Evolutionary conservation across 208 protist species (phyloP).

Genomic region (Wallacemonas sp.): DNA sequence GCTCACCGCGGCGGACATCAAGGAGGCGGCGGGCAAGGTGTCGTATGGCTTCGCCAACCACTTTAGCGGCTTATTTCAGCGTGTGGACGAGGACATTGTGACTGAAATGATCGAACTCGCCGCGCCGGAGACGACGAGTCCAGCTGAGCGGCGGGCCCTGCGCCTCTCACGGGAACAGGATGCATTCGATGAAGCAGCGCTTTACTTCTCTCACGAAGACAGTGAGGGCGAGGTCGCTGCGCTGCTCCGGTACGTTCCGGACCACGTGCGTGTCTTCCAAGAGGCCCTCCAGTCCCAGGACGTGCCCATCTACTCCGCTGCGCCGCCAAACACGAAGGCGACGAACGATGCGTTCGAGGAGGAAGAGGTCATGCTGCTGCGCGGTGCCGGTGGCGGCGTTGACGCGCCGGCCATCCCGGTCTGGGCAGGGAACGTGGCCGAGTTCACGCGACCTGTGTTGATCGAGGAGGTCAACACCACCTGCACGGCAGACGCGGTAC

Average conservation of each 20-base stretch:
- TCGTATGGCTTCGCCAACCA: slow-evolving; percentile 83
- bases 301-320: slow-evolving; percentile 10
- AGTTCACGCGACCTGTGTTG: slow-evolving; percentile 59
- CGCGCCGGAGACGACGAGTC: slow-evolving; percentile 49
- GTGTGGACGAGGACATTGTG: slow-evolving; percentile 53
- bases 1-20: background rate
- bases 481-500: background rate
- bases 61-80: slow-evolving; percentile 74
- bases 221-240: slow-evolving; percentile 63
- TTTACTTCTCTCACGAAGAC: slow-evolving; percentile 72
- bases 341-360: slow-evolving; percentile 1
- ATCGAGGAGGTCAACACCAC: slow-evolving; percentile 47
- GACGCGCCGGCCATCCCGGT: slow-evolving; percentile 39
- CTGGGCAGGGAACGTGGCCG: slow-evolving; percentile 78
- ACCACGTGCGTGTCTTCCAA: slow-evolving; percentile 55
- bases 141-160: slow-evolving; percentile 47
- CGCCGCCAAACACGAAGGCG: background rate
- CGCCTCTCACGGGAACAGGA: slow-evolving; percentile 44
- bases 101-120: slow-evolving; percentile 61
- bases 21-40: slow-evolving; percentile 9
- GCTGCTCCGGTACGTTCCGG: slow-evolving; percentile 65
- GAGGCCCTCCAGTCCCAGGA: slow-evolving; percentile 36
- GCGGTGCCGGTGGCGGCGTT: slow-evolving; percentile 15
- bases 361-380: slow-evolving; percentile 25
- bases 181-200: slow-evolving; percentile 74